These are phyloP conservation scores for Rhizophagus prolifer DNA, from an alignment of 192 early-diverging fungal genomes.

Conservation along the genomic window DNA sequence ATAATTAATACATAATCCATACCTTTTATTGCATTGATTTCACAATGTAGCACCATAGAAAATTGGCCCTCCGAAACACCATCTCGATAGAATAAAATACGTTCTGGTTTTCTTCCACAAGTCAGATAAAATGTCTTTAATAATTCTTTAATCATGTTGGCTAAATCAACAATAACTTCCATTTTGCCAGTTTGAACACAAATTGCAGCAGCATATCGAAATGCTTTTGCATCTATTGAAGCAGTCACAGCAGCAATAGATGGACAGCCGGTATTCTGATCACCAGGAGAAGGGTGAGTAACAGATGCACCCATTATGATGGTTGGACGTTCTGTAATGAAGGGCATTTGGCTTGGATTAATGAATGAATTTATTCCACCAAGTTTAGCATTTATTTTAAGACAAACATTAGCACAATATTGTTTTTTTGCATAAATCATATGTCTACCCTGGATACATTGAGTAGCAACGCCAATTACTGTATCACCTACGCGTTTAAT, in stretches of 20 bases:
- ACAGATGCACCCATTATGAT: neutral
- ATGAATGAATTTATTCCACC: conserved; percentile 80
- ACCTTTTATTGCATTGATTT: neutral
- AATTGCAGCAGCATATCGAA: neutral
- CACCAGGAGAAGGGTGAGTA: neutral
- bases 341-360: conserved; percentile 54
- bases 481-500: neutral
- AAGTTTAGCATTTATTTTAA: conserved; percentile 93
- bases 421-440: conserved; percentile 41
- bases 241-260: neutral
- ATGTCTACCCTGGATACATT: neutral
- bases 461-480: neutral
- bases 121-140: conserved; percentile 30
- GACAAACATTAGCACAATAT: conserved; percentile 94
- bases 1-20: too few relatives aligned
- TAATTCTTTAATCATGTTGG: conserved; percentile 31
- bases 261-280: neutral
- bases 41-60: neutral
- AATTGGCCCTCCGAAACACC: neutral
- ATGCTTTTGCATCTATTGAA: neutral
- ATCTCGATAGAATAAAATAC: neutral
- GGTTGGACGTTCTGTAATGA: conserved; percentile 30
- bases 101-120: neutral
- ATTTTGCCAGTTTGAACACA: neutral
- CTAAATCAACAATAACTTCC: neutral